Evolutionary conservation across 192 early-diverging fungal genomes (phyloP).

Genomic region (Mortierella antarctica): DNA sequence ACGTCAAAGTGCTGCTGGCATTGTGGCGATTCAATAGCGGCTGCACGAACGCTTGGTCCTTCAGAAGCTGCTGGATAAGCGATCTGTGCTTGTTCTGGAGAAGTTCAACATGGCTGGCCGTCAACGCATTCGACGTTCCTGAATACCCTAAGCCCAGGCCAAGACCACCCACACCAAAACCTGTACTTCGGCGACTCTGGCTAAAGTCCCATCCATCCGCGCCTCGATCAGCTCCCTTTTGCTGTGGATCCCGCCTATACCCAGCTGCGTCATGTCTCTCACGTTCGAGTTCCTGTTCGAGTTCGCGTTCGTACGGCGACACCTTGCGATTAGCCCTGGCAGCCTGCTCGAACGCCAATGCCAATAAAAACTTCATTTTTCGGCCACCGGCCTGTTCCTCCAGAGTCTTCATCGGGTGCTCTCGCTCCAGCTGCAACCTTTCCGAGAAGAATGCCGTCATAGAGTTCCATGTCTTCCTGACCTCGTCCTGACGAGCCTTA

Average conservation of each 20-base stretch:
- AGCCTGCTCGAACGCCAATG: slow-evolving; percentile 35
- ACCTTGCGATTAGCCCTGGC: slow-evolving; percentile 19
- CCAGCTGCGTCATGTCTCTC: too few relatives aligned
- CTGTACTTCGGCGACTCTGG: slow-evolving; percentile 4
- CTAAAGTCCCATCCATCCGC: slow-evolving; percentile 23
- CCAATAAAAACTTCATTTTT: background rate
- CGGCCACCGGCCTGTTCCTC: slow-evolving; percentile 2
- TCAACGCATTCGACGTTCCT: background rate
- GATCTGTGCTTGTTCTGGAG: slow-evolving; percentile 2
- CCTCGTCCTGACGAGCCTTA: slow-evolving; percentile 4
- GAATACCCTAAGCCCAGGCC: slow-evolving; percentile 4
- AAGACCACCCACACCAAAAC: background rate
- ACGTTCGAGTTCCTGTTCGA: too few relatives aligned
- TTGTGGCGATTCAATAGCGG: slow-evolving; percentile 18
- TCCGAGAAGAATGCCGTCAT: slow-evolving; percentile 13
- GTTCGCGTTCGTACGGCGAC: too few relatives aligned
- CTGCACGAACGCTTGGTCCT: slow-evolving; percentile 14
- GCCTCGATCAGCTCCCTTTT: background rate
- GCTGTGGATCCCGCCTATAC: too few relatives aligned
- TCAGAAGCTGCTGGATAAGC: slow-evolving; percentile 25
- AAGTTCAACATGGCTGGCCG: background rate
- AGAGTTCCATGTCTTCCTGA: slow-evolving; percentile 24
- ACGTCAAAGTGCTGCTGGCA: background rate
- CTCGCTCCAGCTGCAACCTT: background rate
- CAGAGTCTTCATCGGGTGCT: background rate